These are phyloP conservation scores for Acer yangbiense DNA, from an alignment of 345 rosid genomes.

Conservation along the genomic window DNA sequence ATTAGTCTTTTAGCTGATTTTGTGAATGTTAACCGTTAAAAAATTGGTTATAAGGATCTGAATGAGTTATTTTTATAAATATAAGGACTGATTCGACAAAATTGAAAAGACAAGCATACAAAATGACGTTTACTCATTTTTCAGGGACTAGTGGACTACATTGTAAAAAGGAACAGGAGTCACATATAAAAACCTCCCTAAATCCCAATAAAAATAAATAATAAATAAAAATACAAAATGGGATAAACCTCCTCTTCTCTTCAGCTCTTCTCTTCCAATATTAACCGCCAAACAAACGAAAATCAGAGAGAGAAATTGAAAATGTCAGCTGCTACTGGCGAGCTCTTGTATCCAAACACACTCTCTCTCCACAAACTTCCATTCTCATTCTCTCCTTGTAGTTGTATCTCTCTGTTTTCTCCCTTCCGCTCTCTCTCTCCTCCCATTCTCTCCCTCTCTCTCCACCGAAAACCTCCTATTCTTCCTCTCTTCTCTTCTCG, in stretches of 20 bases:
- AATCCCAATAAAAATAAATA: not conserved
- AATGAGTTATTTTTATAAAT: too few species aligned
- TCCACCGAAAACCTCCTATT: slow-evolving; percentile 24
- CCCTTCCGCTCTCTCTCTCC: slow-evolving; percentile 17
- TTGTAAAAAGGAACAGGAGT: too few species aligned
- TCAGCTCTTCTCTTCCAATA: not conserved
- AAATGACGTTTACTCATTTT: too few species aligned
- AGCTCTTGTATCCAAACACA: not conserved
- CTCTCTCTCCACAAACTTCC: slow-evolving; percentile 8
- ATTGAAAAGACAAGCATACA: too few species aligned
- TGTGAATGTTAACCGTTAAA: too few species aligned
- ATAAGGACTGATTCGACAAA: too few species aligned
- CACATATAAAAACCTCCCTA: too few species aligned
- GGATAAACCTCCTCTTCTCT: not conserved
- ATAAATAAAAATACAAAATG: too few species aligned
- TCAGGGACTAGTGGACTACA: too few species aligned
- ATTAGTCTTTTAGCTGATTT: too few species aligned
- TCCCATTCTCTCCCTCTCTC: slow-evolving; percentile 31
- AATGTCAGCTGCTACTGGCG: not conserved
- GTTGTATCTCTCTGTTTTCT: not conserved
- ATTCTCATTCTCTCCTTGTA: slow-evolving; percentile 6
- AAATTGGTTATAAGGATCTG: too few species aligned
- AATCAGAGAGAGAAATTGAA: not conserved
- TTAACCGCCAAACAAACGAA: not conserved
- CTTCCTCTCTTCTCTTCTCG: slow-evolving; percentile 30